Percentiles rank a stretch among this genome's conserved stretches.
phyloP scores from a whole-genome alignment of 805 yeast genomes.

The Ogataea chonburiensis region DNA sequence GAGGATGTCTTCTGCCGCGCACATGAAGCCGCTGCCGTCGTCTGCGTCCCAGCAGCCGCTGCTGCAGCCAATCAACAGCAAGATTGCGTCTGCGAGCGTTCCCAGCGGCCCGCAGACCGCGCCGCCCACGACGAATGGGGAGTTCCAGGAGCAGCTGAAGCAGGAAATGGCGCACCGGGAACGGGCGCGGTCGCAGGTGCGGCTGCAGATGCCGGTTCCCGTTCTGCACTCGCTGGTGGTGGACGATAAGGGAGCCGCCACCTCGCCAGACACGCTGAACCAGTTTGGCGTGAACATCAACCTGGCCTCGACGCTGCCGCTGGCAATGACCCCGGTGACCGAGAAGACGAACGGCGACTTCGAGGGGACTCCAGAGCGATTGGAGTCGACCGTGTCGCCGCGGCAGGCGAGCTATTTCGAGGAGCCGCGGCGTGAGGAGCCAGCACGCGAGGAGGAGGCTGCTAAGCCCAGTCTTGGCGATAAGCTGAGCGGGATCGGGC shows the following conservation, averaged over 20 bases:
- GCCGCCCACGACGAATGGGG: slow-evolving; percentile 21
- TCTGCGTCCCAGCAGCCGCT: slow-evolving; percentile 42
- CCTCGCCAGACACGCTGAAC: slow-evolving; percentile 25
- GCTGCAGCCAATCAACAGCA: slow-evolving; percentile 55
- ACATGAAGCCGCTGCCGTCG: slow-evolving; percentile 51
- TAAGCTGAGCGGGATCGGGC: slow-evolving; percentile 2
- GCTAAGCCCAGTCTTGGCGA: slow-evolving; percentile 3
- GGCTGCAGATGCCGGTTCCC: slow-evolving; percentile 77
- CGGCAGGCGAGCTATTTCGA: slow-evolving; percentile 4
- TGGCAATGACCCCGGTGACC: slow-evolving; percentile 79
- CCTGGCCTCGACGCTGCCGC: slow-evolving; percentile 62
- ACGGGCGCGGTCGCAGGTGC: slow-evolving; percentile 53
- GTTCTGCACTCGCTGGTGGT: slow-evolving; percentile 22
- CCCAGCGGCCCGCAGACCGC: slow-evolving; percentile 33
- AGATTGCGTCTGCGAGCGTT: slow-evolving; percentile 21
- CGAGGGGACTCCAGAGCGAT: slow-evolving; percentile 24
- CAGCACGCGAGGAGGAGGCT: slow-evolving; percentile 1
- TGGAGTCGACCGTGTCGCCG: background rate
- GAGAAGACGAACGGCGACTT: slow-evolving; percentile 40
- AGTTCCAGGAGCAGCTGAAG: slow-evolving; percentile 20
- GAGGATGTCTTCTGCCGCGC: slow-evolving; percentile 24
- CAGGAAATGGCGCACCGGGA: slow-evolving; percentile 15
- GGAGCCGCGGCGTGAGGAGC: too few species aligned
- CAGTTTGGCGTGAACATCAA: slow-evolving; percentile 52
- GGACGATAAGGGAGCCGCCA: slow-evolving; percentile 5